Percentiles rank a stretch among this genome's conserved stretches.
Conservation (phyloP, 1,139 yeast genomes). For the Meyerozyma guilliermondii region DNA sequence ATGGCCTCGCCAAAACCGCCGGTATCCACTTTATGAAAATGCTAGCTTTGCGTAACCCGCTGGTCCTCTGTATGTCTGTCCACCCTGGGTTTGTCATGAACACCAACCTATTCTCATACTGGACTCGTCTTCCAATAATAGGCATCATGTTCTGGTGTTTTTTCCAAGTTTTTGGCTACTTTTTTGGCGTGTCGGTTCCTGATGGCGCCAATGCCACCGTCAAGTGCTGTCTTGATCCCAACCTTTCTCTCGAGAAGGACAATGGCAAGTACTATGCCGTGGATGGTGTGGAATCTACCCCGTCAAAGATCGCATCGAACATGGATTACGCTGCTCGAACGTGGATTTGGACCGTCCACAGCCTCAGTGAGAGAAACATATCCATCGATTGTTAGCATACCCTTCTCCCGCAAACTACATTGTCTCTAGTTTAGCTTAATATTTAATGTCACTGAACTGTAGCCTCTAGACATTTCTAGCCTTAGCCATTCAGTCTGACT, state of each 20-base stretch:
- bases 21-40: constrained; percentile 71
- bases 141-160: constrained; percentile 68
- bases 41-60: constrained; percentile 63
- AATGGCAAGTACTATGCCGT: constrained; percentile 67
- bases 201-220: constrained; percentile 68
- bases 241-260: constrained; percentile 45
- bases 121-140: constrained; percentile 72
- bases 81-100: constrained; percentile 87
- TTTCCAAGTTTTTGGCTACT: constrained; percentile 61
- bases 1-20: constrained; percentile 75
- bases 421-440: constrained; percentile 1
- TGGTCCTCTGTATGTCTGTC: constrained; percentile 58
- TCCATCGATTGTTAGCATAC: constrained; percentile 9
- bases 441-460: no score
- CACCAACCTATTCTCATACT: constrained; percentile 67
- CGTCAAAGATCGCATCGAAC: constrained; percentile 57
- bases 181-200: constrained; percentile 68
- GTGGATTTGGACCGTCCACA: constrained; percentile 80
- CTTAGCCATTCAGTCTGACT: no score
- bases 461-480: no score
- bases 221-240: constrained; percentile 57
- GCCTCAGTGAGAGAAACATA: constrained; percentile 48
- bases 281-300: constrained; percentile 49
- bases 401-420: background rate
- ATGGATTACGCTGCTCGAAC: constrained; percentile 62